Base-by-base conservation (phyloP, 129 eudicot species). In the Pulicaria dysenterica region DNA sequence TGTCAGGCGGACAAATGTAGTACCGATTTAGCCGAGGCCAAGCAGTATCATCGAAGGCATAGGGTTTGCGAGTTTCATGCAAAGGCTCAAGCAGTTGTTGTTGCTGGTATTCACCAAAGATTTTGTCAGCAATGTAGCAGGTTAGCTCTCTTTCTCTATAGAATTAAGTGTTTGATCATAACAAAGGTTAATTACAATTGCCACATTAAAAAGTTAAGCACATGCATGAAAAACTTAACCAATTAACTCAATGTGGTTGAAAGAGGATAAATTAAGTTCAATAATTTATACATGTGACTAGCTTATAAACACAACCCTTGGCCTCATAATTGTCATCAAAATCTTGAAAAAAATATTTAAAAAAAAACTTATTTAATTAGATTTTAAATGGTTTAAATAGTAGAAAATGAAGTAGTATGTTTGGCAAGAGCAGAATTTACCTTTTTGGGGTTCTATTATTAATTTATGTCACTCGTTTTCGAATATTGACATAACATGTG, bases 91-190 rank as follows among this genome's bases (percentile, higher is more conserved):
- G 74, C 56, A 11, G 92, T 77, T 24, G 41, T 81, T 14, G 83
- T 87, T 34, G 86, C 86, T 15, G 88, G 88, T 68, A 69, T 72
- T 70, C 82, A 73, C 49, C 91, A 86, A 76, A 77, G 91, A 44
- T 86, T 86, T 44, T 86, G 91, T 64, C 91, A 86, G 53, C 92
- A 87, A 78, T 87, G 92, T 53, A 87, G 88, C 84, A 69, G 92
- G 92, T 85, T 46, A 56, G 34, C 48, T 37, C n/a, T 19, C 36
- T 38, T 59, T 72, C 14, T 58, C 14, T 46, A 44, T 31, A n/a
- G 14, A 55, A 2, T 7, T 55, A 7, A 4, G 5, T 1, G 31
- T 24, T 24, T 24, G 31, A 24, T n/a, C n/a, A n/a, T 24, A 24
- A 24, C 31, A 24, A 24, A 24, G 2, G 1, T 24, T 0, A 24